These are phyloP conservation scores for Phytopythium oedochilum DNA, from an alignment of 352 stramenopile species.

Conservation along the genomic window DNA sequence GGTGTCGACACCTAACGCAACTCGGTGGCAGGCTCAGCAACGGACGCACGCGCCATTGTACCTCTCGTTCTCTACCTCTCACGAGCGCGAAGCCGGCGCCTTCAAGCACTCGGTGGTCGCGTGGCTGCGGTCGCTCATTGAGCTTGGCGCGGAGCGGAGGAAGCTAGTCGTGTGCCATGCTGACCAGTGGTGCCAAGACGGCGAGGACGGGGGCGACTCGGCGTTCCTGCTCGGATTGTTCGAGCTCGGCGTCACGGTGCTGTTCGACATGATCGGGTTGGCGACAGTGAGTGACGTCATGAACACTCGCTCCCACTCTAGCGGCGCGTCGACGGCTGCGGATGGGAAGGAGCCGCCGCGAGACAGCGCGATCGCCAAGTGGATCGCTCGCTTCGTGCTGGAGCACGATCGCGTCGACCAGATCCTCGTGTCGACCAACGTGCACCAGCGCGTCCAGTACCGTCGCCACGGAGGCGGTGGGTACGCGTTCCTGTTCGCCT, in stretches of 20 bases:
- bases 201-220: conserved; percentile 1
- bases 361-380: conserved; percentile 36
- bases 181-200: conserved; percentile 51
- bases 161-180: conserved; percentile 69
- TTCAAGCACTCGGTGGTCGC: conserved; percentile 14
- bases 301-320: conserved; percentile 25
- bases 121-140: conserved; percentile 36
- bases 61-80: conserved; percentile 50
- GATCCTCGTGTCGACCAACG: conserved; percentile 58
- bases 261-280: conserved; percentile 68
- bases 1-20: background rate
- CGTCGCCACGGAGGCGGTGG: conserved; percentile 61
- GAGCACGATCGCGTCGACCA: conserved; percentile 19
- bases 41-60: conserved; percentile 52
- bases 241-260: conserved; percentile 30
- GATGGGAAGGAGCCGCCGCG: conserved; percentile 22
- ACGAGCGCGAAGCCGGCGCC: background rate
- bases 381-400: conserved; percentile 25
- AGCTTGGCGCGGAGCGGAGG: conserved; percentile 25
- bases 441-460: conserved; percentile 68
- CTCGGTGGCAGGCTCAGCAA: conserved; percentile 49
- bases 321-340: background rate
- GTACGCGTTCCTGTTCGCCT: conserved; percentile 50
- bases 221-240: conserved; percentile 41
- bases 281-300: conserved; percentile 50